phyloP scores from a whole-genome alignment of 768 basidiomycete genomes.

The Rossbeevera mucosa region DNA sequence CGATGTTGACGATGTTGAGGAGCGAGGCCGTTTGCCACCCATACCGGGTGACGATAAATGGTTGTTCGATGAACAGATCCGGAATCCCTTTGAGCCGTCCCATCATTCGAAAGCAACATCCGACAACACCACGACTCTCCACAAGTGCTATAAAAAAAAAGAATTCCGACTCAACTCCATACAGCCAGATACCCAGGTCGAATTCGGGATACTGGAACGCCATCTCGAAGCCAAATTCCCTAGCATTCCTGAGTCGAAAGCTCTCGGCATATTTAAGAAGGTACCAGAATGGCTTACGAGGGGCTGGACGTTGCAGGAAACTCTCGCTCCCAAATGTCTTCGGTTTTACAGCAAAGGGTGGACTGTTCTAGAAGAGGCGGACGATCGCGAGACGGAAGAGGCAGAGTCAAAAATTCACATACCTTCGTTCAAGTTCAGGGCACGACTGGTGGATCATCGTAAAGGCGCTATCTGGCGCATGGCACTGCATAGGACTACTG shows the following conservation, averaged over 20 bases:
- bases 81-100: constrained; percentile 7
- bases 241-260: background rate
- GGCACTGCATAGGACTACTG: constrained; percentile 15
- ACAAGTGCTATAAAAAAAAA: constrained; percentile 1
- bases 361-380: constrained; percentile 22
- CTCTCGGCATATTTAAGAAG: constrained; percentile 4
- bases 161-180: constrained; percentile 3
- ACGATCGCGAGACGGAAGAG: constrained; percentile 13
- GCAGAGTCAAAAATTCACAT: constrained; percentile 6
- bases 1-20: constrained; percentile 22
- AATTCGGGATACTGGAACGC: constrained; percentile 4
- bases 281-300: constrained; percentile 19
- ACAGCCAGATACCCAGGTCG: constrained; percentile 21
- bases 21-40: constrained; percentile 9
- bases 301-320: constrained; percentile 28
- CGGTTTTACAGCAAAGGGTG: constrained; percentile 27
- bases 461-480: constrained; percentile 6
- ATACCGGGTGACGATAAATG: background rate
- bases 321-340: constrained; percentile 24
- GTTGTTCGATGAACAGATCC: constrained; percentile 19
- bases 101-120: background rate
- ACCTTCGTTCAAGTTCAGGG: constrained; percentile 17
- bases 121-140: constrained; percentile 9
- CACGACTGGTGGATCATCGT: constrained; percentile 20
- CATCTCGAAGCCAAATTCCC: constrained; percentile 13